Evolutionary conservation across 768 basidiomycete species (phyloP).

Genomic region (Leccinum variicolor): DNA sequence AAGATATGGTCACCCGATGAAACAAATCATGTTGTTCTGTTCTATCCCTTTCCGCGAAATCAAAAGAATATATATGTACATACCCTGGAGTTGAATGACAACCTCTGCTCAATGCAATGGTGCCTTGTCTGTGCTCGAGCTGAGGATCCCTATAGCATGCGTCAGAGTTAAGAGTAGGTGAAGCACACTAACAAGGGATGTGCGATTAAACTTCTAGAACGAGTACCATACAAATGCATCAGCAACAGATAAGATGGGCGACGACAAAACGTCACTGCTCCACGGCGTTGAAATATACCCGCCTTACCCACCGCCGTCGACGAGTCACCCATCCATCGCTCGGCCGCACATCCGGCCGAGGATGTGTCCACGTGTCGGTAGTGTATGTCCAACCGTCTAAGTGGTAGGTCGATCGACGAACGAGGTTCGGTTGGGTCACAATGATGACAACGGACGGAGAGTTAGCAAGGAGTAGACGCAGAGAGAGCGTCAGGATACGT

Average conservation of each 20-base stretch:
- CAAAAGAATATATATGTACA: neutral
- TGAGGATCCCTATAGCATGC: no score
- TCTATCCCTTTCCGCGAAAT: no score
- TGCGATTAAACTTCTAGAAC: constrained; percentile 22
- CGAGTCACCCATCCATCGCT: constrained; percentile 54
- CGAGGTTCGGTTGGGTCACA: neutral
- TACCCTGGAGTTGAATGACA: neutral
- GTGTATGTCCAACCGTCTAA: constrained; percentile 77
- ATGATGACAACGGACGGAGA: neutral
- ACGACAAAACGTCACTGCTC: neutral
- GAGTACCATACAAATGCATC: neutral
- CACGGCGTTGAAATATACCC: constrained; percentile 43
- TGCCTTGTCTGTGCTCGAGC: neutral
- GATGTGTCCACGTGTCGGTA: constrained; percentile 69
- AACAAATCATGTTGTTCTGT: no score
- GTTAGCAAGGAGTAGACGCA: neutral
- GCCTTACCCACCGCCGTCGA: constrained; percentile 64
- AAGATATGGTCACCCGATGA: no score
- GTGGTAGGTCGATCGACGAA: neutral
- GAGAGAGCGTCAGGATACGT: constrained; percentile 28
- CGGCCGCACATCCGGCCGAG: constrained; percentile 37
- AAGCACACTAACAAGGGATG: neutral
- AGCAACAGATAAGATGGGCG: neutral
- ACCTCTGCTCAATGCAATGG: neutral
- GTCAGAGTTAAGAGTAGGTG: neutral